These are phyloP conservation scores for Alternaria gansuensis DNA, from an alignment of 2,329 filamentous ascomycete species.

Conservation along the genomic window DNA sequence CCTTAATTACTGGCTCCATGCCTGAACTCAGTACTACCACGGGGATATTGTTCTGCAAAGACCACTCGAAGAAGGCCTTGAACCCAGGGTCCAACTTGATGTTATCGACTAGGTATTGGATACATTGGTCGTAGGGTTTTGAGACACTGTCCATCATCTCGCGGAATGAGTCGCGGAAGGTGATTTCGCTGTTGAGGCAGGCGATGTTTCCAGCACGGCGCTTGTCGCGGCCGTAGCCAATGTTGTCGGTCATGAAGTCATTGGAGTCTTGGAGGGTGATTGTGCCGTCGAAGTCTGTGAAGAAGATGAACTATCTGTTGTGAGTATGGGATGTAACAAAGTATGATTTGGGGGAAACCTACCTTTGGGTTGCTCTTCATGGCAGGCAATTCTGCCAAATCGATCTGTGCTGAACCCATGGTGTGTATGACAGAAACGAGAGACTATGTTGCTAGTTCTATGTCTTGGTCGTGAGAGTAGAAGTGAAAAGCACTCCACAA, in stretches of 20 bases:
- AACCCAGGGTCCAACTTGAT: conserved; percentile 91
- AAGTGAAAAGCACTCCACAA: not conserved
- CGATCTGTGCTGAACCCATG: conserved; percentile 48
- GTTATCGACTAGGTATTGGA: conserved; percentile 78
- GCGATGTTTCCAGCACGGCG: conserved; percentile 78
- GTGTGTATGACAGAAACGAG: conserved; percentile 21
- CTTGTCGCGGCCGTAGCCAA: conserved; percentile 79
- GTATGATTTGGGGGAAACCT: not conserved
- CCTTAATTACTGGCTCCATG: conserved; percentile 91
- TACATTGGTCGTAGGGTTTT: conserved; percentile 82
- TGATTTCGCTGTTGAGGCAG: conserved; percentile 73
- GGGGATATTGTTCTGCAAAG: conserved; percentile 81
- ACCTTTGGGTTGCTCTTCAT: conserved; percentile 69
- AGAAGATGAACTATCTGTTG: conserved; percentile 80
- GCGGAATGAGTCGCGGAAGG: conserved; percentile 84
- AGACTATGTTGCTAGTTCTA: not conserved
- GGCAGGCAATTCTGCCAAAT: conserved; percentile 53
- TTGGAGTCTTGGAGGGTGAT: conserved; percentile 81
- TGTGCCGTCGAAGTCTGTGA: conserved; percentile 98
- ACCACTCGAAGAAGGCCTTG: conserved; percentile 86
- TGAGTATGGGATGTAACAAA: conserved; percentile 21
- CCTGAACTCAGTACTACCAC: conserved; percentile 91
- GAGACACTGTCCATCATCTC: conserved; percentile 91
- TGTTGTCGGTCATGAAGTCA: conserved; percentile 83
- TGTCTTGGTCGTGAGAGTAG: not conserved